These are phyloP conservation scores for Aspergillus hiratsukae DNA, from an alignment of 2,329 filamentous ascomycete species.

Conservation along the genomic window DNA sequence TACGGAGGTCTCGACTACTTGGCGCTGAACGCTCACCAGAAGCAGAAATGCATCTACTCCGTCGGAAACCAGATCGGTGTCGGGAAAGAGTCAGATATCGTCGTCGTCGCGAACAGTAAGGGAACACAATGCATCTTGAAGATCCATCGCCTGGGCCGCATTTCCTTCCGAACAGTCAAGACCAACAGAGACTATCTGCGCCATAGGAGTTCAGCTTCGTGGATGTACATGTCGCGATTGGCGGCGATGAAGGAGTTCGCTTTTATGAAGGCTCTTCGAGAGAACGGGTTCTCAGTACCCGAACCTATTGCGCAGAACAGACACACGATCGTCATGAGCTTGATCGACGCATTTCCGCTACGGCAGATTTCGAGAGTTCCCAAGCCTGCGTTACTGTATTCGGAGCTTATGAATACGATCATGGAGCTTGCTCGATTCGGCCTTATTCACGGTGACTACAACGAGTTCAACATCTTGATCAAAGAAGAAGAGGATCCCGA, in stretches of 20 bases:
- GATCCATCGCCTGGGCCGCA: conserved; percentile 90
- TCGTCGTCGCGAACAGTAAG: conserved; percentile 77
- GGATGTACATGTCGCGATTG: conserved; percentile 96
- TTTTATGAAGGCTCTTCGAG: conserved; percentile 82
- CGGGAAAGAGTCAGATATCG: conserved; percentile 96
- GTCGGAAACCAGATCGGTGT: conserved; percentile 93
- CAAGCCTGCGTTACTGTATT: conserved; percentile 79
- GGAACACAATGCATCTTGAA: conserved; percentile 82
- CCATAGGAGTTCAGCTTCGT: conserved; percentile 73
- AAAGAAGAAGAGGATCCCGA: conserved; percentile 59
- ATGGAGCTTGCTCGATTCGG: conserved; percentile 78
- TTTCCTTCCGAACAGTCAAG: conserved; percentile 95
- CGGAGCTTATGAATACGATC: conserved; percentile 84
- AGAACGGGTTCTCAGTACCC: conserved; percentile 85
- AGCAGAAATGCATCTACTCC: conserved; percentile 76
- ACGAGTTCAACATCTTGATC: conserved; percentile 97
- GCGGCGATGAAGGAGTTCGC: conserved; percentile 92
- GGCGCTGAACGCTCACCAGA: conserved; percentile 84
- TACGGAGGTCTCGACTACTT: conserved; percentile 97
- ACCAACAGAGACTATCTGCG: conserved; percentile 92
- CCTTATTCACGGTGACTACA: conserved; percentile 96
- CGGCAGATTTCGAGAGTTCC: conserved; percentile 81
- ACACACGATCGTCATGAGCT: conserved; percentile 93
- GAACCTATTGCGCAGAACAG: conserved; percentile 82
- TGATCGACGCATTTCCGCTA: conserved; percentile 88